phyloP scores from a whole-genome alignment of 2,329 filamentous ascomycete species.

The Didymella sp. region DNA sequence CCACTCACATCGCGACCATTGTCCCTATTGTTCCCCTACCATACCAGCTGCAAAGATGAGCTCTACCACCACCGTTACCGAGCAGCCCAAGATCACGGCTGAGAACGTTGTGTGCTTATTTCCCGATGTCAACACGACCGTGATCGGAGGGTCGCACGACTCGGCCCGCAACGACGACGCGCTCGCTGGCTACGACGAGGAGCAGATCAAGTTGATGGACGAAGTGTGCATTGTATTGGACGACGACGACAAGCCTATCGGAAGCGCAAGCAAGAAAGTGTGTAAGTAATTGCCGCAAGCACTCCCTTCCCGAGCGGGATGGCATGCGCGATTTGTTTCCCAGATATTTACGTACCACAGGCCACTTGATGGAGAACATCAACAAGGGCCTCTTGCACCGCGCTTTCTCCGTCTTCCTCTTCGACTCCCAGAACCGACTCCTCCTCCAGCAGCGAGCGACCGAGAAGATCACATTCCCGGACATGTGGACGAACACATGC shows the following conservation, averaged over 20 bases:
- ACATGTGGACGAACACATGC: constrained; percentile 99
- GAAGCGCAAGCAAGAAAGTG: constrained; percentile 96
- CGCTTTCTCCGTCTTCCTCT: constrained; percentile 97
- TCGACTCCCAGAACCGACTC: constrained; percentile 90
- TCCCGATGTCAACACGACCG: constrained; percentile 75
- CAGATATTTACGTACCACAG: constrained; percentile 55
- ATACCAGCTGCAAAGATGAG: constrained; percentile 39
- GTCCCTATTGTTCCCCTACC: neutral
- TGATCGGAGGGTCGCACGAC: constrained; percentile 68
- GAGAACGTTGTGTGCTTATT: constrained; percentile 88
- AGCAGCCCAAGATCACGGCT: constrained; percentile 73
- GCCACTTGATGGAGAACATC: constrained; percentile 99
- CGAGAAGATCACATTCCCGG: constrained; percentile 99
- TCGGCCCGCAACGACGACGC: constrained; percentile 66
- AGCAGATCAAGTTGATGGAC: constrained; percentile 98
- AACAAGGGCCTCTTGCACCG: constrained; percentile 94
- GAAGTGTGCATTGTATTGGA: constrained; percentile 98
- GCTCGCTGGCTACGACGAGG: constrained; percentile 90
- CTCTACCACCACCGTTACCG: constrained; percentile 40
- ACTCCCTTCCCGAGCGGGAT: constrained; percentile 8
- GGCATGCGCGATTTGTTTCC: constrained; percentile 15
- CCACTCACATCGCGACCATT: constrained; percentile 15
- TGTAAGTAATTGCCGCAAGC: constrained; percentile 65
- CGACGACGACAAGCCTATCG: constrained; percentile 89
- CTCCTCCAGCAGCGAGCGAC: constrained; percentile 93